Percentiles rank a stretch among this genome's conserved stretches.
Conservation (phyloP, 1,284 basidiomycete species). For the Boletus mariae region DNA sequence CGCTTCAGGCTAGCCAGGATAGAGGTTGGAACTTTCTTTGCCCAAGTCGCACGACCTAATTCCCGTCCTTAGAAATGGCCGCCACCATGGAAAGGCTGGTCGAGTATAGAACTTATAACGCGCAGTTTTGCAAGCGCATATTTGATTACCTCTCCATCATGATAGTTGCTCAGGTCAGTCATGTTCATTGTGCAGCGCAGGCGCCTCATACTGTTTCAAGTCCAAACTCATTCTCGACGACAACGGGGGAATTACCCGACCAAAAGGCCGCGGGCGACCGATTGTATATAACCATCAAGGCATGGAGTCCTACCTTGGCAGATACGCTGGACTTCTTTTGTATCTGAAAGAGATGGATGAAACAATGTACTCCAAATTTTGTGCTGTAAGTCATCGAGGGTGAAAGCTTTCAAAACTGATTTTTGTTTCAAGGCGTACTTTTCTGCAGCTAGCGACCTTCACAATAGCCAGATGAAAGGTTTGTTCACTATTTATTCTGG, state of each 20-base stretch:
- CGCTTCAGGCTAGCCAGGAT: conserved; percentile 87
- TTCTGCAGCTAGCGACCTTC: conserved; percentile 76
- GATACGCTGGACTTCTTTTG: conserved; percentile 87
- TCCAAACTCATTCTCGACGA: conserved; percentile 64
- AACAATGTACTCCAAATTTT: conserved; percentile 76
- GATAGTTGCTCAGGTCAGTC: conserved; percentile 76
- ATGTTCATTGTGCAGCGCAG: background rate
- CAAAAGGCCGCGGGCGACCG: conserved; percentile 42
- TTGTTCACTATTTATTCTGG: conserved; percentile 61
- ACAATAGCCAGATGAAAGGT: conserved; percentile 75
- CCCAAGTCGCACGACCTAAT: conserved; percentile 2
- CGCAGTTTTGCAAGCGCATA: conserved; percentile 89
- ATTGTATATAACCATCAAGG: conserved; percentile 60
- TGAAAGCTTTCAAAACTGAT: conserved; percentile 3
- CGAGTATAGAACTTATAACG: conserved; percentile 85
- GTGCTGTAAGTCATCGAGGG: conserved; percentile 59
- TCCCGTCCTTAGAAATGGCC: conserved; percentile 68
- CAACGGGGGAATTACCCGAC: conserved; percentile 49
- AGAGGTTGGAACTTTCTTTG: conserved; percentile 50
- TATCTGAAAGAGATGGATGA: conserved; percentile 97
- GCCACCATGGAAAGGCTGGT: conserved; percentile 89
- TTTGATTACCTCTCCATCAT: conserved; percentile 88
- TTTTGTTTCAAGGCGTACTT: conserved; percentile 72
- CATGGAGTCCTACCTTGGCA: conserved; percentile 80
- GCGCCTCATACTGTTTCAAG: conserved; percentile 35